Conservation (phyloP, 2,329 filamentous ascomycete species). For the Onygenales sp. region DNA sequence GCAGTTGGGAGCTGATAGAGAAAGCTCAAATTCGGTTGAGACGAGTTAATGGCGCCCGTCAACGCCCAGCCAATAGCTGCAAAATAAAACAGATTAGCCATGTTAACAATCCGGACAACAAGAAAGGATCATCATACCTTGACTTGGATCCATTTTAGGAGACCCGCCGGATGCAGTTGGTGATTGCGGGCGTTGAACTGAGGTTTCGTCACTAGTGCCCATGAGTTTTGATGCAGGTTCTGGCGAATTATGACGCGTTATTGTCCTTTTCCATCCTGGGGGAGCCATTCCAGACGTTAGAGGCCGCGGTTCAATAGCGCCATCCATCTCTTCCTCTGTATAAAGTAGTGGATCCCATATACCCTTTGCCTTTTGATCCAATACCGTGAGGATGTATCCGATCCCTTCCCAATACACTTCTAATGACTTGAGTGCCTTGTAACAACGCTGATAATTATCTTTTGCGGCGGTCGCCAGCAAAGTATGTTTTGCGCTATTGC, state of each 20-base stretch:
- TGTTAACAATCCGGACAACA: not conserved
- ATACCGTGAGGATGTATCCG: conserved; percentile 74
- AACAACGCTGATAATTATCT: conserved; percentile 80
- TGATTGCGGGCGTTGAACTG: not conserved
- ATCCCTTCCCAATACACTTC: conserved; percentile 79
- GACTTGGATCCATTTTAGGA: conserved; percentile 41
- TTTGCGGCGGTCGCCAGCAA: conserved; percentile 71
- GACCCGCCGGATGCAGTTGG: conserved; percentile 19
- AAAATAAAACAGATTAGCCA: conserved; percentile 32
- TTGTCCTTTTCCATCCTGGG: conserved; percentile 37
- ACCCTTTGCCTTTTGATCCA: conserved; percentile 81
- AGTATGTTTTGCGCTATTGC: conserved; percentile 53
- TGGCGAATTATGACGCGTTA: conserved; percentile 22
- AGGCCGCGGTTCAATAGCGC: conserved; percentile 48
- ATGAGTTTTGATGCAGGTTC: conserved; percentile 3
- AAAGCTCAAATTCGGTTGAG: conserved; percentile 71
- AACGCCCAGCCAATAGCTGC: conserved; percentile 71
- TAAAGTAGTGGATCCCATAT: conserved; percentile 65
- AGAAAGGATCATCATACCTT: conserved; percentile 32
- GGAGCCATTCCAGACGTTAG: conserved; percentile 42
- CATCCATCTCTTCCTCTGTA: conserved; percentile 67
- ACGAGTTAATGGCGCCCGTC: conserved; percentile 79
- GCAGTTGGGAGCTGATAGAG: conserved; percentile 57
- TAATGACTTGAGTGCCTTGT: conserved; percentile 72
- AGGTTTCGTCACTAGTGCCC: not conserved